These are phyloP conservation scores for Dactylonectria macrodidyma DNA, from an alignment of 2,329 filamentous ascomycete species.

Conservation along the genomic window DNA sequence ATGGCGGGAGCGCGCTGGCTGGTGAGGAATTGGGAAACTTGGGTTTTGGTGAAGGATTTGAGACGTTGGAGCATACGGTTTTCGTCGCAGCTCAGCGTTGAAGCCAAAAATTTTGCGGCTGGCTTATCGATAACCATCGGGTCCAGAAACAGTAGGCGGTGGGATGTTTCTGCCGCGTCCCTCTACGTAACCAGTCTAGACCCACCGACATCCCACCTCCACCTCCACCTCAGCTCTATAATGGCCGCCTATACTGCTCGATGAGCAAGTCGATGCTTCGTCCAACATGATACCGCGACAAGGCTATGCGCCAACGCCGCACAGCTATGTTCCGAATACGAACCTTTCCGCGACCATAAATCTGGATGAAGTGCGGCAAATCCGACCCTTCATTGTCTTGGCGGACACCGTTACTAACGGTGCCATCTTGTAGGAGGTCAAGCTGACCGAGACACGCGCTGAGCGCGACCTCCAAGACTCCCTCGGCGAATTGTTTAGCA, in stretches of 20 bases:
- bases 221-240: conserved; percentile 26
- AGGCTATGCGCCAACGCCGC: conserved; percentile 90
- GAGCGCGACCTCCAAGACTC: conserved; percentile 97
- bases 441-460: conserved; percentile 86
- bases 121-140: conserved; percentile 55
- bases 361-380: conserved; percentile 81
- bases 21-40: conserved; percentile 45
- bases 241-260: conserved; percentile 20
- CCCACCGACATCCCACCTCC: conserved; percentile 40
- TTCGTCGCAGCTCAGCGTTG: conserved; percentile 33
- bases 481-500: conserved; percentile 96
- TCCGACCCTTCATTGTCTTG: not conserved
- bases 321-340: conserved; percentile 91
- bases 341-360: conserved; percentile 91
- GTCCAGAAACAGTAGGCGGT: conserved; percentile 50
- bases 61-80: conserved; percentile 26
- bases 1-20: conserved; percentile 42
- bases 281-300: conserved; percentile 70
- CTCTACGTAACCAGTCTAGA: conserved; percentile 46
- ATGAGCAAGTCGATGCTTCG: conserved; percentile 47
- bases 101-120: conserved; percentile 54
- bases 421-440: conserved; percentile 81
- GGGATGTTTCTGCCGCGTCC: conserved; percentile 51
- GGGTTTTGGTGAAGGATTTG: conserved; percentile 31
- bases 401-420: conserved; percentile 33